phyloP scores from a whole-genome alignment of 2,329 filamentous ascomycete genomes.

The Stagonosporopsis tanaceti region DNA sequence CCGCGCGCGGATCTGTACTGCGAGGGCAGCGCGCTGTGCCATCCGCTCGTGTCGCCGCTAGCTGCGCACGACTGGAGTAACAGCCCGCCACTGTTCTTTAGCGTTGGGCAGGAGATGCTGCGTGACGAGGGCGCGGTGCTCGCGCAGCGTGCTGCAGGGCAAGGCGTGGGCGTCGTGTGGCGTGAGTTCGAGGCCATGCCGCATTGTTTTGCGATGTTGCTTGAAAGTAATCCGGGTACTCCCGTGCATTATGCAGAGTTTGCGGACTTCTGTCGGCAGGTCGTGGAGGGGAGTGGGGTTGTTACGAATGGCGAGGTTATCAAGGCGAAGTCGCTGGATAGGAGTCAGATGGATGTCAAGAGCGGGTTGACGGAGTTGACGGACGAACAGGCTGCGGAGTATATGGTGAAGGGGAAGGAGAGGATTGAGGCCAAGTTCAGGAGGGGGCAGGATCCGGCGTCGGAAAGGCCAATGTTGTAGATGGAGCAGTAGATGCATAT shows the following conservation, averaged over 20 bases:
- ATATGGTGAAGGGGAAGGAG: constrained; percentile 39
- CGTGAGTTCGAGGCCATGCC: constrained; percentile 84
- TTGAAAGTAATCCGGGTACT: constrained; percentile 45
- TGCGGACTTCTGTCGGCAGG: constrained; percentile 42
- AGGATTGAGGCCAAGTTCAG: constrained; percentile 34
- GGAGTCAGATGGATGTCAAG: constrained; percentile 35
- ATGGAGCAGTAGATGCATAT: neutral
- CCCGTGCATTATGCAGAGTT: constrained; percentile 49
- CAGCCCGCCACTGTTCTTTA: constrained; percentile 72
- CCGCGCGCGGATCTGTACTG: constrained; percentile 59
- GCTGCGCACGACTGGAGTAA: constrained; percentile 67
- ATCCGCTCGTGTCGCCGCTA: constrained; percentile 74
- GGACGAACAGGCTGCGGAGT: constrained; percentile 41
- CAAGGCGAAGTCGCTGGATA: constrained; percentile 42
- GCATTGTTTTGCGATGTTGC: constrained; percentile 67
- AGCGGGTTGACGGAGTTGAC: constrained; percentile 36
- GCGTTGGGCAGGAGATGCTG: constrained; percentile 75
- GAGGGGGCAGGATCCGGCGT: constrained; percentile 24
- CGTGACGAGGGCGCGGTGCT: constrained; percentile 71
- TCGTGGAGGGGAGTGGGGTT: constrained; percentile 34
- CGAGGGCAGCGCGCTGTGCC: constrained; percentile 56
- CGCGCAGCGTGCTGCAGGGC: constrained; percentile 62
- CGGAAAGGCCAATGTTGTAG: constrained; percentile 36
- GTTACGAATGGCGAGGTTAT: constrained; percentile 37
- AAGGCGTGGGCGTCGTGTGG: constrained; percentile 69